Percentiles rank a stretch among this genome's conserved stretches.
Evolutionary conservation across 352 stramenopile species (phyloP).

Genomic region (Pythium aquatile): DNA sequence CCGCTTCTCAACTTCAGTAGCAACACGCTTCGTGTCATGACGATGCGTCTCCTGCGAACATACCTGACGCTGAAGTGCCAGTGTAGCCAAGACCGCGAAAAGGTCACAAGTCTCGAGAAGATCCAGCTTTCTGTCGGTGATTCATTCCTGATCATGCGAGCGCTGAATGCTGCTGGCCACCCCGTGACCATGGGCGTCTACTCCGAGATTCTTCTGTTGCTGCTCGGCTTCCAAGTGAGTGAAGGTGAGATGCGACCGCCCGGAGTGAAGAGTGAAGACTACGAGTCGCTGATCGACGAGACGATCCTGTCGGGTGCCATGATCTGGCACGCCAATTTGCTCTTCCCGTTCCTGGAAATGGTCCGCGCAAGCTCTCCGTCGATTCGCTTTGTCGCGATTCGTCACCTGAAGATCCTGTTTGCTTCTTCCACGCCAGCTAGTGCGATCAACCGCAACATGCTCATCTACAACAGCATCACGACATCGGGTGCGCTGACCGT

Average conservation of each 20-base stretch:
- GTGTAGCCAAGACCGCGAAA: conserved; percentile 61
- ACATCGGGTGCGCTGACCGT: conserved; percentile 61
- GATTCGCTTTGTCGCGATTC: conserved; percentile 33
- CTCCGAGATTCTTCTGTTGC: conserved; percentile 72
- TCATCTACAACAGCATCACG: conserved; percentile 80
- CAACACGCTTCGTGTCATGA: conserved; percentile 79
- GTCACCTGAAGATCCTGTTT: conserved; percentile 37
- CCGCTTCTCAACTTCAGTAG: conserved; percentile 73
- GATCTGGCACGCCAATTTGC: conserved; percentile 30
- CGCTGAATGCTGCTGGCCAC: conserved; percentile 62
- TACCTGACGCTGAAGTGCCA: conserved; percentile 80
- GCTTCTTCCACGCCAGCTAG: conserved; percentile 36
- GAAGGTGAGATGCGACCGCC: conserved; percentile 28
- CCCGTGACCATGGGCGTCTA: conserved; percentile 79
- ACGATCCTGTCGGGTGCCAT: conserved; percentile 28
- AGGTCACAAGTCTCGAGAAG: conserved; percentile 63
- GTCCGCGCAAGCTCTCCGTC: conserved; percentile 29
- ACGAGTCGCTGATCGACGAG: conserved; percentile 32
- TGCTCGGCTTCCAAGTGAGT: conserved; percentile 69
- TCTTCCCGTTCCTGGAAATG: conserved; percentile 38
- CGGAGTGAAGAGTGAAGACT: conserved; percentile 21
- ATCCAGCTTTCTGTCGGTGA: conserved; percentile 76
- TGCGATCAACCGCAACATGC: conserved; percentile 71
- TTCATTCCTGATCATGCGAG: conserved; percentile 79
- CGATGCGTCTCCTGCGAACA: conserved; percentile 69